Evolutionary conservation across 1,284 basidiomycete species (phyloP), one percentile per base, ranked within the genome.

Genomic region (Vanrija sp.): DNA sequence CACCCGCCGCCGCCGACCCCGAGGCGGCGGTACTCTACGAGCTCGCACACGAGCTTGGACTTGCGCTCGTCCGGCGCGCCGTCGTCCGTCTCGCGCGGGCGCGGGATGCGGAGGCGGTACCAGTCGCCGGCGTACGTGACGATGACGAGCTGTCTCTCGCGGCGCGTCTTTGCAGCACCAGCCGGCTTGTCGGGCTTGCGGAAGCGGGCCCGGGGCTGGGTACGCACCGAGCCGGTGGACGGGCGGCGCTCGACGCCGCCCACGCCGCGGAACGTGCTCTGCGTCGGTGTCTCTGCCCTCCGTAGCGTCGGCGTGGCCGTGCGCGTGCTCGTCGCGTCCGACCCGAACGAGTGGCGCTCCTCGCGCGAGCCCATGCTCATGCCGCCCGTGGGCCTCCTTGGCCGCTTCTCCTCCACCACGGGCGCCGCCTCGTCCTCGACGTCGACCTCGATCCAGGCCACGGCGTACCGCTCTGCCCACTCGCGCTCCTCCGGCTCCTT

Each of bases 111-210:
- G 9, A 95, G 79, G 6, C 91, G 83, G 75, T 94, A 95, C 91
- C 91, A 95, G n/a, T 91, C 89, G 12, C 91, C 91, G 2, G 85
- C 84, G 68, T 85, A 92, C 0, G 90, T 95, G 57, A 95, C 76
- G 4, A 88, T 89, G 48, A 94, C 78, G 18, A 94, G 80, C 67
- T 94, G 89, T 62, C 84, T 82, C 62, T 89, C 85, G n/a, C 73
- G 67, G 5, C 52, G 51, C 16, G 43, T 63, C 41, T 39, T 45
- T 16, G 25, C 12, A 2, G 45, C 16, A 23, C 23, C n/a, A n/a
- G 18, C 27, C 5, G 35, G 37, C 25, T 25, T 47, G 10, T 35
- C 42, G 18, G 37, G 18, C 47, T 41, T 41, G 24, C 47, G 37
- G 47, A 6, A 48, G 24, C 12, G 38, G 25, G 18, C 47, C 5